These are phyloP conservation scores for Xylaria sp. DNA, from an alignment of 2,329 filamentous ascomycete genomes.

Conservation along the genomic window DNA sequence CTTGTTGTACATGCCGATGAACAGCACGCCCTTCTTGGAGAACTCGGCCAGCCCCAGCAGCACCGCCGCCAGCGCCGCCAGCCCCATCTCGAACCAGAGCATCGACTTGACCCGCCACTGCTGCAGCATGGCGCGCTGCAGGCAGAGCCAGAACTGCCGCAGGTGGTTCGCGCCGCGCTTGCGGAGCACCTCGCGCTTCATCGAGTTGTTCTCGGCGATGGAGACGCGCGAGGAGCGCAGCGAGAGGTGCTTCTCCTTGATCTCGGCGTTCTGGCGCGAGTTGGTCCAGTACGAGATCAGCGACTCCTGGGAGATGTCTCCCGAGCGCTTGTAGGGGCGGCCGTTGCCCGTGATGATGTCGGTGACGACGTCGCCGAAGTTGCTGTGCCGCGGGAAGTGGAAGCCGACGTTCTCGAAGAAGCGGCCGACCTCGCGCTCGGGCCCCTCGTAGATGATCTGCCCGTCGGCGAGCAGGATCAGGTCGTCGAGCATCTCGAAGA, in stretches of 20 bases:
- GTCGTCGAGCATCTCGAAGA: slow-evolving; percentile 60
- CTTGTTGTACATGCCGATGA: slow-evolving; percentile 53
- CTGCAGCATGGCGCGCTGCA: slow-evolving; percentile 56
- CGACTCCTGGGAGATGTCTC: slow-evolving; percentile 50
- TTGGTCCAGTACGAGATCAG: slow-evolving; percentile 53
- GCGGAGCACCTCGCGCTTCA: slow-evolving; percentile 49
- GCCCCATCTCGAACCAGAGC: slow-evolving; percentile 57
- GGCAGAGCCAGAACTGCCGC: slow-evolving; percentile 56
- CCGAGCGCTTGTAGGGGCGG: slow-evolving; percentile 49
- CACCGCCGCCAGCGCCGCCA: slow-evolving; percentile 54
- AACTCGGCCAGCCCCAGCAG: slow-evolving; percentile 58
- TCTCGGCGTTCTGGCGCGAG: slow-evolving; percentile 32
- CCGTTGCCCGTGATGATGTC: slow-evolving; percentile 64
- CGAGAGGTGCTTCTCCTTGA: slow-evolving; percentile 30
- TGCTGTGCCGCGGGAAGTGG: slow-evolving; percentile 51
- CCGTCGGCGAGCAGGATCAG: slow-evolving; percentile 59
- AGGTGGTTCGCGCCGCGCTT: slow-evolving; percentile 52
- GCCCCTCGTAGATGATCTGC: slow-evolving; percentile 57
- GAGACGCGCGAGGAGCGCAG: slow-evolving; percentile 39
- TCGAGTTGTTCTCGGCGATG: slow-evolving; percentile 40
- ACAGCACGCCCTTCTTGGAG: slow-evolving; percentile 53
- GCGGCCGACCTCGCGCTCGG: slow-evolving; percentile 44
- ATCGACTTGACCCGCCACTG: slow-evolving; percentile 56
- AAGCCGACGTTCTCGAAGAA: slow-evolving; percentile 60
- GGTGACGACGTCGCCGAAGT: slow-evolving; percentile 61